Conservation (phyloP, 2,329 filamentous ascomycete species). For the Lasiodiplodia hormozganensis region DNA sequence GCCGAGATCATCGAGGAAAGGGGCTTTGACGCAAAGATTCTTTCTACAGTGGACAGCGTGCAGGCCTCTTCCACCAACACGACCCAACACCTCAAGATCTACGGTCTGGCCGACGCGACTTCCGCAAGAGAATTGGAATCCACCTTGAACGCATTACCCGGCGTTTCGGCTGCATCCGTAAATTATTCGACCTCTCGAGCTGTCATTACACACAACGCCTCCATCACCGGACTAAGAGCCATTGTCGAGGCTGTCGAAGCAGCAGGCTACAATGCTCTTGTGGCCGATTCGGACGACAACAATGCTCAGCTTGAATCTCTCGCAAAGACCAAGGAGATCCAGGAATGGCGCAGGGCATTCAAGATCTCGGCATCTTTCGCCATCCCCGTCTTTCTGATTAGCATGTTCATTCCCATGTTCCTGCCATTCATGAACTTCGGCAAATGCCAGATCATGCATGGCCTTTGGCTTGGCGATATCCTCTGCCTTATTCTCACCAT, state of each 20-base stretch:
- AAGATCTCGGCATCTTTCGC: slow-evolving; percentile 79
- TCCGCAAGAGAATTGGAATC: slow-evolving; percentile 77
- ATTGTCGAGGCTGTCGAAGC: slow-evolving; percentile 84
- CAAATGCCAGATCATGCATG: slow-evolving; percentile 68
- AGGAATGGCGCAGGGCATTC: slow-evolving; percentile 88
- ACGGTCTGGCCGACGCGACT: slow-evolving; percentile 75
- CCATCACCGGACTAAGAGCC: slow-evolving; percentile 76
- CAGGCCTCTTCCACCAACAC: slow-evolving; percentile 64
- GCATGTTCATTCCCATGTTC: slow-evolving; percentile 94
- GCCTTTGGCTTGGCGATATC: slow-evolving; percentile 87
- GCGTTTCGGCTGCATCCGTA: slow-evolving; percentile 76
- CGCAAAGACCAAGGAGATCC: slow-evolving; percentile 94
- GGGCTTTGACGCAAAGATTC: slow-evolving; percentile 84
- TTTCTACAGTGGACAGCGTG: slow-evolving; percentile 71
- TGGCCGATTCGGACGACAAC: slow-evolving; percentile 92
- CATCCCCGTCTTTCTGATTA: slow-evolving; percentile 86
- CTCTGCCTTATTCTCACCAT: slow-evolving; percentile 84
- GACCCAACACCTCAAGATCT: slow-evolving; percentile 81
- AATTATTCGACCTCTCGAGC: slow-evolving; percentile 77
- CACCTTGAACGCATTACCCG: slow-evolving; percentile 68
- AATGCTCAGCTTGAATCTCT: slow-evolving; percentile 95
- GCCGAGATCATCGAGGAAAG: slow-evolving; percentile 84
- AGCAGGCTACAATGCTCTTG: slow-evolving; percentile 85
- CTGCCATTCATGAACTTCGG: slow-evolving; percentile 80
- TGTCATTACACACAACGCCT: slow-evolving; percentile 74